phyloP scores from a whole-genome alignment of 306 rosid species.

The Pterocarpus macrocarpus region DNA sequence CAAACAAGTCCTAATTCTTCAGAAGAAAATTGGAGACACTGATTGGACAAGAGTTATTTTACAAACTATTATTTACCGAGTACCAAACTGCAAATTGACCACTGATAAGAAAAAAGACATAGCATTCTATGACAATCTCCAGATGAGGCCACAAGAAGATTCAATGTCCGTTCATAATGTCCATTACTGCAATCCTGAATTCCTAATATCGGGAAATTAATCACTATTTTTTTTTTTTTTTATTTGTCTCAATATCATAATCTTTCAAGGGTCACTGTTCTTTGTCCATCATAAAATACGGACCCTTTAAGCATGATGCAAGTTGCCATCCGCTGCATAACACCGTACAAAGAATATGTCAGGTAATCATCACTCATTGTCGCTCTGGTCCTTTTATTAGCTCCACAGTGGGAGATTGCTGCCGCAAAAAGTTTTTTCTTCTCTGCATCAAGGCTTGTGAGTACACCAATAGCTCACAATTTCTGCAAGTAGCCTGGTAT shows the following conservation, averaged over 20 bases:
- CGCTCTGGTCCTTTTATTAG: slow-evolving; percentile 24
- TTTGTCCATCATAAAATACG: slow-evolving; percentile 5
- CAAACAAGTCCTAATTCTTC: not conserved
- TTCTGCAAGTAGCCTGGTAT: not conserved
- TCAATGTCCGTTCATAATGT: not conserved
- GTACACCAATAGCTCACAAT: not conserved
- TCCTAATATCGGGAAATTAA: slow-evolving; percentile 7
- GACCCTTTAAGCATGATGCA: slow-evolving; percentile 40
- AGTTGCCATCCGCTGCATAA: slow-evolving; percentile 36
- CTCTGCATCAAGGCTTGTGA: not conserved
- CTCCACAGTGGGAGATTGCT: slow-evolving; percentile 17
- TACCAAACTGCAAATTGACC: not conserved
- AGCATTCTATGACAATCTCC: not conserved
- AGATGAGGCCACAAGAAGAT: not conserved
- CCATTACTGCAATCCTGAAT: slow-evolving; percentile 19
- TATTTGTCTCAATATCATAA: slow-evolving; percentile 17
- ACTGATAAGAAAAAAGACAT: not conserved
- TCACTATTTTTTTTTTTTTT: not conserved
- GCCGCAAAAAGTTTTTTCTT: slow-evolving; percentile 14
- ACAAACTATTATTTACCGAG: not conserved
- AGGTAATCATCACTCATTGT: slow-evolving; percentile 37
- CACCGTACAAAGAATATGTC: slow-evolving; percentile 35
- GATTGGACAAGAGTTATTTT: not conserved
- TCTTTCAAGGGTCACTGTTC: not conserved
- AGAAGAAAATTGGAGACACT: not conserved